These are phyloP conservation scores for Arabis alpina DNA, from an alignment of 345 rosid species.

Conservation along the genomic window DNA sequence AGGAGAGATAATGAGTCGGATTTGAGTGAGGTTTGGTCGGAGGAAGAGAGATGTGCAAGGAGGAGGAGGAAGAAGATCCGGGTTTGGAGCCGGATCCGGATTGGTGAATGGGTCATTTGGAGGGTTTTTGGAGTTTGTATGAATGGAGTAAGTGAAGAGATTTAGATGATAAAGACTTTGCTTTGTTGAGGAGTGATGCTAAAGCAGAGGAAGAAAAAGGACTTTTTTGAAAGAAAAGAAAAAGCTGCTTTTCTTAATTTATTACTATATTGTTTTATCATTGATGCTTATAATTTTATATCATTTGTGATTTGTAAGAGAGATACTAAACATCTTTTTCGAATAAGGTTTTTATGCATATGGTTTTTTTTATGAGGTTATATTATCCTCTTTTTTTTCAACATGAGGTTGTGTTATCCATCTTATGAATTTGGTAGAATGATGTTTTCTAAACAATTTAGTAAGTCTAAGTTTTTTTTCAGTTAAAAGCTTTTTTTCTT, in stretches of 20 bases:
- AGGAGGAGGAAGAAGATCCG: conserved; percentile 44
- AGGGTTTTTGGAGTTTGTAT: conserved; percentile 39
- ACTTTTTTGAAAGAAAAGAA: conserved; percentile 27
- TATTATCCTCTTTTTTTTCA: neutral
- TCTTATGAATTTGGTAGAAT: too few species aligned
- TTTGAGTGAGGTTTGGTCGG: conserved; percentile 56
- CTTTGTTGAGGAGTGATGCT: conserved; percentile 6
- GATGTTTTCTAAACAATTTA: too few species aligned
- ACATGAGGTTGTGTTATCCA: neutral
- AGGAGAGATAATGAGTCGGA: conserved; percentile 74
- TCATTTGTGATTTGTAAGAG: neutral
- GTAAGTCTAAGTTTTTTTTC: too few species aligned
- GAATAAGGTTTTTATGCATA: conserved; percentile 8
- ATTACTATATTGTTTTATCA: conserved; percentile 4
- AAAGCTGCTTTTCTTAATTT: conserved; percentile 37
- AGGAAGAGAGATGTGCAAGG: conserved; percentile 35
- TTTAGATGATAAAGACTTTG: conserved; percentile 27
- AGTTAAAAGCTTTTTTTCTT: too few species aligned
- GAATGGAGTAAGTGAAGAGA: conserved; percentile 35
- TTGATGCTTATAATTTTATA: conserved; percentile 23
- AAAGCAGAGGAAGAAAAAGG: conserved; percentile 39
- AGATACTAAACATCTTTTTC: conserved; percentile 15
- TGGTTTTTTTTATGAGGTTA: too few species aligned
- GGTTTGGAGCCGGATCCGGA: conserved; percentile 39
- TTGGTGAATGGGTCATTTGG: conserved; percentile 58